phyloP scores from a whole-genome alignment of 805 yeast species.

The Soucietia sequanensis region DNA sequence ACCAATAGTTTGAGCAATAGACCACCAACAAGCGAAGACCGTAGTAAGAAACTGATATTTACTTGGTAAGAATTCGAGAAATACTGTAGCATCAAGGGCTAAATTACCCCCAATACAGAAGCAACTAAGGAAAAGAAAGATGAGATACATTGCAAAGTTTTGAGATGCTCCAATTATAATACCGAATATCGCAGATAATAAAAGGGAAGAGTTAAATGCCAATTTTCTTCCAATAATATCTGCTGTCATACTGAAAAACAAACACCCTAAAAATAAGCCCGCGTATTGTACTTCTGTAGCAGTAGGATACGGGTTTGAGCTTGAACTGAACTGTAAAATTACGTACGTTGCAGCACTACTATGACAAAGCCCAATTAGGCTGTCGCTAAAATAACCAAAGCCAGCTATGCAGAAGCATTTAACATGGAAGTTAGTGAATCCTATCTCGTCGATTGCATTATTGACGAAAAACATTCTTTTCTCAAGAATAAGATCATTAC shows the following conservation, averaged over 20 bases:
- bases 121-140: conserved; percentile 19
- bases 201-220: conserved; percentile 16
- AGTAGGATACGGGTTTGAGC: too few species aligned
- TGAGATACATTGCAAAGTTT: conserved; percentile 22
- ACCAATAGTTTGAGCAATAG: conserved; percentile 56
- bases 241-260: conserved; percentile 10
- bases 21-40: conserved; percentile 55
- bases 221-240: conserved; percentile 12
- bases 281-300: conserved; percentile 27
- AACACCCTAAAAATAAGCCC: conserved; percentile 9
- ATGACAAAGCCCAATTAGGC: conserved; percentile 49
- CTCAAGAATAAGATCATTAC: conserved; percentile 7
- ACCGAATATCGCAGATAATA: conserved; percentile 20
- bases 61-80: conserved; percentile 26
- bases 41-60: conserved; percentile 24
- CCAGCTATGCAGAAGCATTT: conserved; percentile 52
- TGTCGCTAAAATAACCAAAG: conserved; percentile 56
- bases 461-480: conserved; percentile 28
- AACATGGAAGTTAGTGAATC: conserved; percentile 54
- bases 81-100: conserved; percentile 27
- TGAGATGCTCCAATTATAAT: conserved; percentile 26
- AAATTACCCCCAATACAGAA: conserved; percentile 29
- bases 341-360: conserved; percentile 46
- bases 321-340: conserved; percentile 46
- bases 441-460: conserved; percentile 34